Conservation (phyloP, 495 filamentous ascomycete genomes). For the Aspergillus affinis region DNA sequence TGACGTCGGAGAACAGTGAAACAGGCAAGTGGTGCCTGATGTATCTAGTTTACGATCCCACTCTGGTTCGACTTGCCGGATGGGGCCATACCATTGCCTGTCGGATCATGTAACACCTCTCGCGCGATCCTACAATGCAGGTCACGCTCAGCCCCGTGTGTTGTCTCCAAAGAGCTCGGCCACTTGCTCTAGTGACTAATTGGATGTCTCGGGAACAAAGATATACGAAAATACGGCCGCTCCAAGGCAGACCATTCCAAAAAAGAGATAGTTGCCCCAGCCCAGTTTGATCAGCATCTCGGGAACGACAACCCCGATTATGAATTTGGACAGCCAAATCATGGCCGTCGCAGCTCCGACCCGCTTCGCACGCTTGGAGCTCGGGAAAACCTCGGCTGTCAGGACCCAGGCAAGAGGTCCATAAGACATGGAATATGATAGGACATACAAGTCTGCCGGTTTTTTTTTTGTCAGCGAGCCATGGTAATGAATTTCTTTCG, state of each 20-base stretch:
- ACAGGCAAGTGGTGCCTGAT: too few relatives aligned
- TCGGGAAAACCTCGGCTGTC: slow-evolving; percentile 25
- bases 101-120: not conserved
- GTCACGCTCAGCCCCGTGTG: not conserved
- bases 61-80: too few relatives aligned
- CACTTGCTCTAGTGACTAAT: slow-evolving; percentile 19
- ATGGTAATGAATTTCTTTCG: not conserved
- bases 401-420: slow-evolving; percentile 23
- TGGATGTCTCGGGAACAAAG: slow-evolving; percentile 20
- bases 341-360: slow-evolving; percentile 20
- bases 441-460: slow-evolving; percentile 17
- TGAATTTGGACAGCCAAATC: slow-evolving; percentile 18
- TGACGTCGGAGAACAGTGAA: too few relatives aligned
- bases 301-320: slow-evolving; percentile 15
- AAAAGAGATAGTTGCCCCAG: slow-evolving; percentile 20
- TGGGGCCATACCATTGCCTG: too few relatives aligned
- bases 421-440: slow-evolving; percentile 20
- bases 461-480: slow-evolving; percentile 10
- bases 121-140: not conserved
- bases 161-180: slow-evolving; percentile 2
- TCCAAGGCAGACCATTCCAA: slow-evolving; percentile 15
- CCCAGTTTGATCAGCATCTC: slow-evolving; percentile 18
- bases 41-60: too few relatives aligned
- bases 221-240: slow-evolving; percentile 17
- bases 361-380: slow-evolving; percentile 22